Conservation (phyloP, 768 basidiomycete genomes). For the Pholiota conissans region DNA sequence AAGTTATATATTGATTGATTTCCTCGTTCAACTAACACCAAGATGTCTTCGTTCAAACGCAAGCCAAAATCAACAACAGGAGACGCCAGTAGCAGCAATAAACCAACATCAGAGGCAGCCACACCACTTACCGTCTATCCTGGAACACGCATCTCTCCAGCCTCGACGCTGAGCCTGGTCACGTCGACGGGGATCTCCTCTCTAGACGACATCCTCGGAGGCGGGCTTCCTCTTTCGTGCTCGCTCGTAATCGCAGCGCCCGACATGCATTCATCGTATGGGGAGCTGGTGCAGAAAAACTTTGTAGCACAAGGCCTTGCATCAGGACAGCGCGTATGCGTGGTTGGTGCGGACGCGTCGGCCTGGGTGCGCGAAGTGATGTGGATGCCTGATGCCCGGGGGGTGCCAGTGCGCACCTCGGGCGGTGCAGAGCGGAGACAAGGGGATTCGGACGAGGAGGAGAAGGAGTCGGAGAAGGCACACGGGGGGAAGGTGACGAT, state of each 20-base stretch:
- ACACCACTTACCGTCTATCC: slow-evolving; percentile 30
- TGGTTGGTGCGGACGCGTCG: slow-evolving; percentile 61
- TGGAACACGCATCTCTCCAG: slow-evolving; percentile 61
- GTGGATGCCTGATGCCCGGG: slow-evolving; percentile 61
- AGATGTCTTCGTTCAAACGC: slow-evolving; percentile 84
- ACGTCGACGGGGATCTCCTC: slow-evolving; percentile 90
- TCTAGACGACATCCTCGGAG: slow-evolving; percentile 93
- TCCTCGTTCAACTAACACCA: not conserved
- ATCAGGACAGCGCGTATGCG: slow-evolving; percentile 62
- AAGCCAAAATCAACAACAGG: slow-evolving; percentile 33
- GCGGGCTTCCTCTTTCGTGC: slow-evolving; percentile 84
- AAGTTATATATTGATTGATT: not conserved
- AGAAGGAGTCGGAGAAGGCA: slow-evolving; percentile 32
- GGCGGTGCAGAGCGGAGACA: not conserved
- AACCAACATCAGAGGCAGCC: slow-evolving; percentile 29
- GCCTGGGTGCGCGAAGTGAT: slow-evolving; percentile 71
- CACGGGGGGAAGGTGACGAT: slow-evolving; percentile 70
- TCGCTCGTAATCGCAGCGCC: slow-evolving; percentile 75
- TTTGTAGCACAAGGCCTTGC: slow-evolving; percentile 87
- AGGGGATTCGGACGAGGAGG: slow-evolving; percentile 29
- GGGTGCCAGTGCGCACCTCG: not conserved
- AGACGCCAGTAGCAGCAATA: slow-evolving; percentile 9
- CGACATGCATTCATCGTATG: slow-evolving; percentile 84
- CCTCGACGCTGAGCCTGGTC: slow-evolving; percentile 53
- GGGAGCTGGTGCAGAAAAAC: slow-evolving; percentile 83